Evolutionary conservation across 148 eudicot species (phyloP).

Genomic region (Mesembryanthemum crystallinum): DNA sequence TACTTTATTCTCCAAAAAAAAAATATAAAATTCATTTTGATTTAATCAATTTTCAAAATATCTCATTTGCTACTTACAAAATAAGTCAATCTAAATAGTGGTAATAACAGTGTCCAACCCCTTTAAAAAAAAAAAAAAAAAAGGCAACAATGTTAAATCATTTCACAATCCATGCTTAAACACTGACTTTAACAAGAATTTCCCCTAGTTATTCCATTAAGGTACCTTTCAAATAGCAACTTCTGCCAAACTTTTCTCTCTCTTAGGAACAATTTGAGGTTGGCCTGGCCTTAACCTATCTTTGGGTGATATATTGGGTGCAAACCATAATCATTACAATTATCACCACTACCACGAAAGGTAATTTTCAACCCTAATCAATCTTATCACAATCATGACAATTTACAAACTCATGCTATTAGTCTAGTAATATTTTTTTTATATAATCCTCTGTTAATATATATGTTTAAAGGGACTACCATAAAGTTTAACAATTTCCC

Average conservation of each 20-base stretch:
- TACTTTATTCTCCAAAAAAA: no score
- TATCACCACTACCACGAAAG: constrained; percentile 13
- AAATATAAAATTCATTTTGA: no score
- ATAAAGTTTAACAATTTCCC: constrained; percentile 17
- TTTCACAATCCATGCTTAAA: constrained; percentile 13
- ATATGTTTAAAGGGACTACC: constrained; percentile 13
- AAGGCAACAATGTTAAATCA: no score
- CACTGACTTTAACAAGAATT: constrained; percentile 11
- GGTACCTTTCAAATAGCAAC: constrained; percentile 29
- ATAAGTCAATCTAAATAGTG: neutral
- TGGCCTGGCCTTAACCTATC: neutral
- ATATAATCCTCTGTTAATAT: neutral
- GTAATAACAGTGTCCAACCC: neutral
- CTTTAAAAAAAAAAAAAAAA: no score
- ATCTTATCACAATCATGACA: constrained; percentile 11
- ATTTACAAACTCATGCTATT: neutral
- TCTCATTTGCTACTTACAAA: no score
- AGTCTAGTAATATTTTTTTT: no score
- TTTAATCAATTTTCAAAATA: no score
- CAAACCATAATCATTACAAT: constrained; percentile 30
- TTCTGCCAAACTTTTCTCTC: constrained; percentile 32
- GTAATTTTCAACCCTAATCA: constrained; percentile 18
- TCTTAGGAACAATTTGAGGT: neutral
- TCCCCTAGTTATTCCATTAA: neutral
- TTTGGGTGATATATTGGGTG: constrained; percentile 18